These are phyloP conservation scores for Polychytrium aggregatum DNA, from an alignment of 192 early-diverging fungal species.

Conservation along the genomic window DNA sequence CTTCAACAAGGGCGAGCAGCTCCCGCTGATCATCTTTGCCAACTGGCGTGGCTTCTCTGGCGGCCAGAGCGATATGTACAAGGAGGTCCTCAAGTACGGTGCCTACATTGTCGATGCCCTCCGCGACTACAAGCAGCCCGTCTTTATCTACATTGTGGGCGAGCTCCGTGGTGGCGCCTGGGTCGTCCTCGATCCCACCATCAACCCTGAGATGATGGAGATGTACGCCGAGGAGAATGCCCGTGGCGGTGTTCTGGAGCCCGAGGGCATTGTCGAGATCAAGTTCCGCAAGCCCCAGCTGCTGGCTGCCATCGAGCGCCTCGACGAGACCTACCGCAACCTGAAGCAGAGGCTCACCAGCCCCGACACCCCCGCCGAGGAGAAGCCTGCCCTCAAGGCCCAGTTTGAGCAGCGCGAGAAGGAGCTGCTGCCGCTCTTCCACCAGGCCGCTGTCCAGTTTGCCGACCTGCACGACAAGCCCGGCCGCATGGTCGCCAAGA, in stretches of 20 bases:
- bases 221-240: slow-evolving; percentile 93
- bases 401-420: slow-evolving; percentile 75
- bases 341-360: slow-evolving; percentile 51
- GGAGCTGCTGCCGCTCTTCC: slow-evolving; percentile 78
- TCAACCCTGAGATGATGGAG: slow-evolving; percentile 97
- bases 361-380: slow-evolving; percentile 38
- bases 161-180: slow-evolving; percentile 97
- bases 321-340: slow-evolving; percentile 66
- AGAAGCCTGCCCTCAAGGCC: slow-evolving; percentile 56
- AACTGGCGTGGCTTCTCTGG: slow-evolving; percentile 99
- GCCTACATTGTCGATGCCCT: slow-evolving; percentile 96
- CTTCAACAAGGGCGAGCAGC: slow-evolving; percentile 96
- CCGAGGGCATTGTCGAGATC: slow-evolving; percentile 95
- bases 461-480: slow-evolving; percentile 96
- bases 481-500: slow-evolving; percentile 92
- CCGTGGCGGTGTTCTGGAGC: slow-evolving; percentile 92
- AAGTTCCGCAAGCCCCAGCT: slow-evolving; percentile 93
- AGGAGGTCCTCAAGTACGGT: slow-evolving; percentile 95
- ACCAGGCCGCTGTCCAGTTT: slow-evolving; percentile 89
- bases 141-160: slow-evolving; percentile 94
- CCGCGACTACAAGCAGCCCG: slow-evolving; percentile 88
- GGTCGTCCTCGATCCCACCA: slow-evolving; percentile 94
- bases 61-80: slow-evolving; percentile 97
- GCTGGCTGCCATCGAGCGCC: slow-evolving; percentile 82
- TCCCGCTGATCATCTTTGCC: slow-evolving; percentile 97